A percentile compares a stretch with the other conserved stretches of the same genome.
phyloP scores from a whole-genome alignment of 2,329 filamentous ascomycete species.

The Fusarium coffeatum region DNA sequence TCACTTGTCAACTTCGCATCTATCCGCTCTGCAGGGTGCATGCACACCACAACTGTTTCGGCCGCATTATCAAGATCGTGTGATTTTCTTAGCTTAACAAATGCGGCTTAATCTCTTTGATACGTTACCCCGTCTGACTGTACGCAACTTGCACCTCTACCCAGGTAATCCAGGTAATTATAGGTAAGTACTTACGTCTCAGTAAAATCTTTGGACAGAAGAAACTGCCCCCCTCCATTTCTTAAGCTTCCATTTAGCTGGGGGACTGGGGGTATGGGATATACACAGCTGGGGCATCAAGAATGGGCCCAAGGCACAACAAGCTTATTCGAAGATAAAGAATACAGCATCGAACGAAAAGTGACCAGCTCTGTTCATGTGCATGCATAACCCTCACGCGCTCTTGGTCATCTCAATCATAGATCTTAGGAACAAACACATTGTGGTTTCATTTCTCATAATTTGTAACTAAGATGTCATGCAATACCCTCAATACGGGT shows the following conservation, averaged over 20 bases:
- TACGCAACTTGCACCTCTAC: not conserved
- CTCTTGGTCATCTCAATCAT: not conserved
- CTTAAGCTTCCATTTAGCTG: not conserved
- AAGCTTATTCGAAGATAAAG: not conserved
- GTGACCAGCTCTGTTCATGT: not conserved
- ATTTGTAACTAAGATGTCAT: not conserved
- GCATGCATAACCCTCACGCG: not conserved
- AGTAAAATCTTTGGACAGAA: not conserved
- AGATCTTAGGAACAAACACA: not conserved
- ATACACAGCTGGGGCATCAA: not conserved
- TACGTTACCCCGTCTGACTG: not conserved
- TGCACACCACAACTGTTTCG: slow-evolving; percentile 16
- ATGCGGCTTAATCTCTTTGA: not conserved
- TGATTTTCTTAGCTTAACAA: not conserved
- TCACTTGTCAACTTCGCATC: slow-evolving; percentile 16
- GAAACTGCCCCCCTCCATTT: not conserved
- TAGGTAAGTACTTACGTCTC: not conserved
- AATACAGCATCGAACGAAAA: not conserved
- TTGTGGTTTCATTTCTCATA: not conserved
- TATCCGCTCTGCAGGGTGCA: slow-evolving; percentile 10
- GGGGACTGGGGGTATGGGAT: too few species aligned
- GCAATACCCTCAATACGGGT: not conserved
- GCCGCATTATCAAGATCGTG: slow-evolving; percentile 16
- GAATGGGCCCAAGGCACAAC: not conserved
- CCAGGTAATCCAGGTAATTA: too few species aligned